Percentiles rank a stretch among this genome's conserved stretches.
phyloP scores from a whole-genome alignment of 495 filamentous ascomycete species.

The Aspergillus carlsbadensis region DNA sequence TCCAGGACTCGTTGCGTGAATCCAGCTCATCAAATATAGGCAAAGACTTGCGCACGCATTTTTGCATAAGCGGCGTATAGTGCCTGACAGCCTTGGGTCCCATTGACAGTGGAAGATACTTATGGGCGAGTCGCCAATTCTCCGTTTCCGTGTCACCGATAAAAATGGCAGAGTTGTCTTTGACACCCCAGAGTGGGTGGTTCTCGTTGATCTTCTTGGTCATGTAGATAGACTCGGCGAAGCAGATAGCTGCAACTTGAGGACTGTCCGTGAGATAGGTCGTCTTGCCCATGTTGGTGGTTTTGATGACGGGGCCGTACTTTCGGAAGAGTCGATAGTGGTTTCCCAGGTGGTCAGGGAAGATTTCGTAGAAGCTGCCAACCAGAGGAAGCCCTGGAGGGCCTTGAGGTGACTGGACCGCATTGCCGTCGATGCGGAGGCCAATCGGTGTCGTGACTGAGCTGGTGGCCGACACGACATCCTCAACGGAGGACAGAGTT shows the following conservation, averaged over 20 bases:
- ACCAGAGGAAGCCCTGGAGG: constrained; percentile 49
- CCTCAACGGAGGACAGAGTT: constrained; percentile 23
- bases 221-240: constrained; percentile 47
- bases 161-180: constrained; percentile 51
- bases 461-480: constrained; percentile 25
- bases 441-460: constrained; percentile 26
- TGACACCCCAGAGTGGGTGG: constrained; percentile 52
- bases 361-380: constrained; percentile 55
- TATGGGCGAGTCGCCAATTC: constrained; percentile 48
- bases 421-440: constrained; percentile 44
- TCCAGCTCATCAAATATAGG: constrained; percentile 53
- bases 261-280: constrained; percentile 52
- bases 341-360: constrained; percentile 59
- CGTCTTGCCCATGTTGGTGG: constrained; percentile 52
- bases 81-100: constrained; percentile 54
- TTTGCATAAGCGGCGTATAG: constrained; percentile 51
- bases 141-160: constrained; percentile 50
- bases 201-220: constrained; percentile 51
- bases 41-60: constrained; percentile 36
- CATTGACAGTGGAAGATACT: constrained; percentile 54
- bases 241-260: constrained; percentile 30
- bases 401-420: constrained; percentile 42
- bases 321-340: constrained; percentile 53
- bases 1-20: constrained; percentile 43
- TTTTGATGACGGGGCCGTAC: constrained; percentile 56